These are phyloP conservation scores for Clarireedia monteithiana DNA, from an alignment of 2,329 filamentous ascomycete species.

Conservation along the genomic window DNA sequence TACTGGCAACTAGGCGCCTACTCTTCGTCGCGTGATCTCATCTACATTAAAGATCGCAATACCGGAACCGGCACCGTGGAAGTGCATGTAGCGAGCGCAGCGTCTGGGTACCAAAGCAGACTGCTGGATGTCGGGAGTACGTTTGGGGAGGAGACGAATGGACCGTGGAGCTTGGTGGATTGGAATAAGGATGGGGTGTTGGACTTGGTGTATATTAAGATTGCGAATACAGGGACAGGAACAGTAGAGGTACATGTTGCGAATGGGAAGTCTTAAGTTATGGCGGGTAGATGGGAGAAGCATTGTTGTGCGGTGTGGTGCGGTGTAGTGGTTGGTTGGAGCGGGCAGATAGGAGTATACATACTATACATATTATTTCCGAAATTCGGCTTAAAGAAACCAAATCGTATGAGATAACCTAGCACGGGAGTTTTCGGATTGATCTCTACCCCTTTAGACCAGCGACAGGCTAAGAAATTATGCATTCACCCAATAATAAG, in stretches of 20 bases:
- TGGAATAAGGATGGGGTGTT: slow-evolving; percentile 6
- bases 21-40: background rate
- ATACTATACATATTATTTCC: no score
- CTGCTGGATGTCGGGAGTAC: slow-evolving; percentile 1
- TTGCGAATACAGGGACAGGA: slow-evolving; percentile 4
- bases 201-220: slow-evolving; percentile 9
- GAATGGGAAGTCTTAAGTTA: background rate
- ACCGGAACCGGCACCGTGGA: background rate
- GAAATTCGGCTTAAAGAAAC: no score
- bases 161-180: slow-evolving; percentile 4
- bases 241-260: slow-evolving; percentile 9
- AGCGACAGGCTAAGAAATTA: no score
- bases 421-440: no score
- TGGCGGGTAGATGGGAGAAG: no score
- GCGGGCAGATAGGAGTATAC: no score
- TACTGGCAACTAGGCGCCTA: slow-evolving; percentile 4
- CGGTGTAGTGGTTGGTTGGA: no score
- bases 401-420: no score
- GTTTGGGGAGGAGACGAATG: slow-evolving; percentile 6
- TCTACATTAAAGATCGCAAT: slow-evolving; percentile 6
- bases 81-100: slow-evolving; percentile 2
- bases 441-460: no score
- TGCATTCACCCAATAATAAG: no score
- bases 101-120: background rate
- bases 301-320: no score